phyloP scores from a whole-genome alignment of 306 rosid genomes.

The Gillenia trifoliata region DNA sequence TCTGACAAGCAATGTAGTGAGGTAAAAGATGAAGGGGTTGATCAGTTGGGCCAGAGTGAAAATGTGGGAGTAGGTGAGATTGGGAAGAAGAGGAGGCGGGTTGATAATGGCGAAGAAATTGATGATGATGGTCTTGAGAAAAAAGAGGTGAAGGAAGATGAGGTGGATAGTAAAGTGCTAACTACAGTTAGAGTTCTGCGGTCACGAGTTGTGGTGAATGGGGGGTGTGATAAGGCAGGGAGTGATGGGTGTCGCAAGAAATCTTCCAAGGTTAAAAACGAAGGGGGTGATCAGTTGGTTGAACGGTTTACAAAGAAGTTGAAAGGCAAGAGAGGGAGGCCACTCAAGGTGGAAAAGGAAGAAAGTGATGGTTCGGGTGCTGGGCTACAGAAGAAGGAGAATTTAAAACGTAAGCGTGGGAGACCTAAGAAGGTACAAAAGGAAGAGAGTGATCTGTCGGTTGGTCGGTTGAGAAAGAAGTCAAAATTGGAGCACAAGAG shows the following conservation, averaged over 20 bases:
- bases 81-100: constrained; percentile 28
- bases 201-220: constrained; percentile 36
- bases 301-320: not conserved
- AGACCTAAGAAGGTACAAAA: constrained; percentile 20
- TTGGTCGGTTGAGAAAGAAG: constrained; percentile 17
- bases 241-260: constrained; percentile 7
- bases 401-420: constrained; percentile 42
- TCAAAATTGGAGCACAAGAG: constrained; percentile 5
- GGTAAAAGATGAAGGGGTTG: constrained; percentile 5
- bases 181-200: constrained; percentile 54
- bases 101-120: constrained; percentile 17
- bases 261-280: constrained; percentile 24
- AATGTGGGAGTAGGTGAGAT: constrained; percentile 35
- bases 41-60: constrained; percentile 21
- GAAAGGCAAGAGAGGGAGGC: constrained; percentile 31
- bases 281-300: constrained; percentile 23
- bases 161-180: constrained; percentile 17
- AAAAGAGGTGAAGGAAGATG: constrained; percentile 27
- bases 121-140: constrained; percentile 14
- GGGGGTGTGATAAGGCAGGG: constrained; percentile 29
- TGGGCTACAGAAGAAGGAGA: constrained; percentile 1
- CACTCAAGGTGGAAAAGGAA: constrained; percentile 21
- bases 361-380: constrained; percentile 8
- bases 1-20: not conserved
- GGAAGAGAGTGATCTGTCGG: not conserved